Conservation (phyloP, 257 asterid species). For the Nicotiana noctiflora region DNA sequence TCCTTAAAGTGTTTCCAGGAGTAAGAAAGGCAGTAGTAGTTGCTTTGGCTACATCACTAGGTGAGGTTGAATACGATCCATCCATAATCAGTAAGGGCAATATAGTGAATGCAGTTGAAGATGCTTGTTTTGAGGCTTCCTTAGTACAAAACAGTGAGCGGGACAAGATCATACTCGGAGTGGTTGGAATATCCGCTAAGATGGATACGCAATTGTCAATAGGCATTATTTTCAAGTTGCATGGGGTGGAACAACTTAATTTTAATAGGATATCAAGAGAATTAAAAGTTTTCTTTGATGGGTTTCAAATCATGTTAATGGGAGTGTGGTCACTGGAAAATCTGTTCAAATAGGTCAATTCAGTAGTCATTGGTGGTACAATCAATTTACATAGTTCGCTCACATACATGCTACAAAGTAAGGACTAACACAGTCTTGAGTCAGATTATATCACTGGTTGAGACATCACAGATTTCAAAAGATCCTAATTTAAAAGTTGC, state of each 20-base stretch:
- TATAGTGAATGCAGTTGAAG: constrained; percentile 71
- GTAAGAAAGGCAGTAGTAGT: constrained; percentile 78
- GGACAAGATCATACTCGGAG: constrained; percentile 65
- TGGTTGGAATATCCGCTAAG: constrained; percentile 44
- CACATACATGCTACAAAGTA: constrained; percentile 74
- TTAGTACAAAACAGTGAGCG: constrained; percentile 85
- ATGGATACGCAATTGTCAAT: constrained; percentile 60
- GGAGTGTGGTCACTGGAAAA: too few species aligned
- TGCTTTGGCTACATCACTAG: constrained; percentile 82
- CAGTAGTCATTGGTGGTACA: too few species aligned
- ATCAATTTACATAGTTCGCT: constrained; percentile 82
- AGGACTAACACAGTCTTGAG: constrained; percentile 91
- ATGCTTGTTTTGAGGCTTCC: constrained; percentile 96
- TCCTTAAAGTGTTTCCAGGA: constrained; percentile 62
- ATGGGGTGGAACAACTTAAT: constrained; percentile 65
- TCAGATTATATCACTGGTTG: constrained; percentile 96
- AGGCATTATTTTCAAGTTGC: constrained; percentile 52
- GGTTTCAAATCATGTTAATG: too few species aligned
- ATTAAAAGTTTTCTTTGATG: constrained; percentile 69
- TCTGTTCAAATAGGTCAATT: too few species aligned
- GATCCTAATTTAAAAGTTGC: constrained; percentile 99
- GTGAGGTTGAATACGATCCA: constrained; percentile 91
- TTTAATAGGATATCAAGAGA: constrained; percentile 46
- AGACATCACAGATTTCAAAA: constrained; percentile 98
- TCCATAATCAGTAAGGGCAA: constrained; percentile 59